A percentile compares a stretch with the other conserved stretches of the same genome.
Evolutionary conservation across 108 stramenopile genomes (phyloP).

Genomic region (Aurantiochytrium sp.): DNA sequence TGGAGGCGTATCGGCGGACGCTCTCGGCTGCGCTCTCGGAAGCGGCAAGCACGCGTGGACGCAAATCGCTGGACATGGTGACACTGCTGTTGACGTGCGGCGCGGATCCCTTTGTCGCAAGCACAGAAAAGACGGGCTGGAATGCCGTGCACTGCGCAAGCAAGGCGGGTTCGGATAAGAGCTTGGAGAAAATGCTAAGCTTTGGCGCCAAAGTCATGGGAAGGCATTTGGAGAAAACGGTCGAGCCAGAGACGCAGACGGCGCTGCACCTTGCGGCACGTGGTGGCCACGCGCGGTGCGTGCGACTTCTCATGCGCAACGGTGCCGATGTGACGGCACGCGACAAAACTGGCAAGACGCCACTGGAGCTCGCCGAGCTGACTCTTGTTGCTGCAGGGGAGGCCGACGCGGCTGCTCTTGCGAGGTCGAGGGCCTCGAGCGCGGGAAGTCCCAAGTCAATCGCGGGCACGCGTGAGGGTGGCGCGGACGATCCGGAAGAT

Average conservation of each 20-base stretch:
- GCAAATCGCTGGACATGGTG: neutral
- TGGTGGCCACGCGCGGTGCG: neutral
- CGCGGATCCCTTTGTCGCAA: neutral
- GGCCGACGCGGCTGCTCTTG: neutral
- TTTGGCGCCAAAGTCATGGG: neutral
- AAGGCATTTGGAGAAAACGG: neutral
- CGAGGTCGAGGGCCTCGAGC: too few relatives aligned
- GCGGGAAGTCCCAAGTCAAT: too few relatives aligned
- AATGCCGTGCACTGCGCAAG: neutral
- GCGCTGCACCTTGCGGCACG: neutral
- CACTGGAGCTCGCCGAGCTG: neutral
- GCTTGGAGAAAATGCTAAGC: neutral
- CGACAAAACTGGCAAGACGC: neutral
- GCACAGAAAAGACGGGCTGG: neutral
- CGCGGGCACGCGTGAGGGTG: too few relatives aligned
- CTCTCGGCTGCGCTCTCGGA: neutral
- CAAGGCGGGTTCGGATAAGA: neutral
- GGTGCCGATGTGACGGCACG: neutral
- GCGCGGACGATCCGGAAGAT: too few relatives aligned
- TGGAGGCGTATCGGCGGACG: neutral
- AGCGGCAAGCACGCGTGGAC: neutral
- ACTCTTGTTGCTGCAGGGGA: neutral
- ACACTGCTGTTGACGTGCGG: neutral
- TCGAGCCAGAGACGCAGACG: neutral
- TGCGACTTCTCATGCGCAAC: neutral